phyloP scores from a whole-genome alignment of 208 protist species.

The Balamuthia mandrillaris region DNA sequence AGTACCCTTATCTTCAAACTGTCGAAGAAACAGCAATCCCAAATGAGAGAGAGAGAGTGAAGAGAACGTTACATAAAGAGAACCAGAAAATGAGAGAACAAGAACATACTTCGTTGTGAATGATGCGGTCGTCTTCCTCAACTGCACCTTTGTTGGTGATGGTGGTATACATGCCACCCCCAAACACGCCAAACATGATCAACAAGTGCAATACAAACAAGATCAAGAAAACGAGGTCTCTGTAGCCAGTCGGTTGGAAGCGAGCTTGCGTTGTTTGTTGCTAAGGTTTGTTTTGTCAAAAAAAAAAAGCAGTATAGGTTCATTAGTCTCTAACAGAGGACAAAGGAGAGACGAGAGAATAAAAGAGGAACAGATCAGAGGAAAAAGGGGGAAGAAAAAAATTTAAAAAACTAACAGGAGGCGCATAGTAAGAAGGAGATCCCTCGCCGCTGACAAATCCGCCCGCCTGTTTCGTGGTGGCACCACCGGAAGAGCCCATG shows the following conservation, averaged over 20 bases:
- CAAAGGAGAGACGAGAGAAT: too few species aligned
- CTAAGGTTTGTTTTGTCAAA: too few species aligned
- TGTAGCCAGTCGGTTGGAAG: conserved; percentile 14
- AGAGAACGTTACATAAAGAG: neutral
- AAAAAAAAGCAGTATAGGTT: too few species aligned
- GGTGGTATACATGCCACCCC: neutral
- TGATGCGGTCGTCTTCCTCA: neutral
- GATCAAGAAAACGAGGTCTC: conserved; percentile 11
- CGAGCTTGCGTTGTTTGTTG: too few species aligned
- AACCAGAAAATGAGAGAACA: neutral
- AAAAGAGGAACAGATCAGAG: too few species aligned
- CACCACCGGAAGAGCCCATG: too few species aligned
- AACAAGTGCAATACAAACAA: conserved; percentile 11
- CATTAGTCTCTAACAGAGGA: too few species aligned
- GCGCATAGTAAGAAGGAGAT: too few species aligned
- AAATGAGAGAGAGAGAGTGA: neutral
- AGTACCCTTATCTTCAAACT: neutral
- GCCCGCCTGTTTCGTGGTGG: too few species aligned
- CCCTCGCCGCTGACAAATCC: too few species aligned
- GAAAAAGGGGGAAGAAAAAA: too few species aligned
- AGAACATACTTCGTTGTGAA: neutral
- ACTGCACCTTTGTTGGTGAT: neutral
- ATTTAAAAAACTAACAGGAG: too few species aligned
- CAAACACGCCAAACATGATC: neutral
- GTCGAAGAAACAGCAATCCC: neutral